Conservation (phyloP, 306 rosid species). For the Casuarina glauca region DNA sequence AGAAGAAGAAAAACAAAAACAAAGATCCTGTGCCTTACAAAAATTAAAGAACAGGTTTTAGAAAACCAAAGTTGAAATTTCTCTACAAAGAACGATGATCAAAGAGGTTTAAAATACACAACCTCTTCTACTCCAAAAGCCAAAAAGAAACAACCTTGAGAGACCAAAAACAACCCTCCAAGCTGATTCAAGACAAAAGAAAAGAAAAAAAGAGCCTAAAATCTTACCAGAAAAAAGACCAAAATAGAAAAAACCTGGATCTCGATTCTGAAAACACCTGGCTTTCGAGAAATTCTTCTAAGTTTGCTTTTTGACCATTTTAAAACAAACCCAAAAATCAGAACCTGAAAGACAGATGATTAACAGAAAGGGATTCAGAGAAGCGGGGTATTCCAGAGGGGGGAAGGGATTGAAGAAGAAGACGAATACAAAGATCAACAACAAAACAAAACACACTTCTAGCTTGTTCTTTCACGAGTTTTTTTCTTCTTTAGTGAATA, state of each 20-base stretch:
- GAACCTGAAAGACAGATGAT: constrained; percentile 90
- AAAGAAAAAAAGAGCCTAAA: not conserved
- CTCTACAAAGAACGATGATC: constrained; percentile 37
- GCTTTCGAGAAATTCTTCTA: constrained; percentile 66
- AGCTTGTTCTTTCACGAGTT: not conserved
- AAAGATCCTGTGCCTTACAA: constrained; percentile 56
- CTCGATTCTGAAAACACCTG: constrained; percentile 99
- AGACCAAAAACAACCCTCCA: constrained; percentile 78
- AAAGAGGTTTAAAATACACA: constrained; percentile 79
- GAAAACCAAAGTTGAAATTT: not conserved
- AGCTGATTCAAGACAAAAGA: constrained; percentile 30
- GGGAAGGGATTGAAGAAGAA: constrained; percentile 26
- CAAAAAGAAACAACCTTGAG: constrained; percentile 39
- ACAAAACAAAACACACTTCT: not conserved
- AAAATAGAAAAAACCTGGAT: constrained; percentile 57
- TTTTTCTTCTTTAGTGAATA: constrained; percentile 12
- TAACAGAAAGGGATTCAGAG: constrained; percentile 99
- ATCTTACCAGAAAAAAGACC: not conserved
- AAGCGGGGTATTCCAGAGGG: constrained; percentile 77
- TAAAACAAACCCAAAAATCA: constrained; percentile 86
- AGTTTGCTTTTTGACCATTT: constrained; percentile 57
- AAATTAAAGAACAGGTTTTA: constrained; percentile 61
- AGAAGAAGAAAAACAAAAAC: not conserved
- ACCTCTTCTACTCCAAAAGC: constrained; percentile 47
- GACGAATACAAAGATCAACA: not conserved